Evolutionary conservation across 2,329 filamentous ascomycete genomes (phyloP).

Genomic region (Claviceps digitariae): DNA sequence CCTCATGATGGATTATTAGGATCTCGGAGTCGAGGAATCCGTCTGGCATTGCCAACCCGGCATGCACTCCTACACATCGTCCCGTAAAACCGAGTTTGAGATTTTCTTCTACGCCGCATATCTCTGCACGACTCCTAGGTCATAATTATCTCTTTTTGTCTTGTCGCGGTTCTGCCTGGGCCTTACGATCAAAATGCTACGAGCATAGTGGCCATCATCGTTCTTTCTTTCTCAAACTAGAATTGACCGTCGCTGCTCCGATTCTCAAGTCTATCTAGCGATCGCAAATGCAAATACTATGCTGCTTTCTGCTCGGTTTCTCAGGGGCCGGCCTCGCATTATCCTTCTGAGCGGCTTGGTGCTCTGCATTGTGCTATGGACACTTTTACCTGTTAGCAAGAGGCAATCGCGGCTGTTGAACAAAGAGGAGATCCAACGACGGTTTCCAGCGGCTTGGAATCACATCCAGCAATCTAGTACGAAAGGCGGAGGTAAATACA

Average conservation of each 20-base stretch:
- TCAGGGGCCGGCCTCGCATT: slow-evolving; percentile 4
- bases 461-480: slow-evolving; percentile 9
- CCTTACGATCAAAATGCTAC: not conserved
- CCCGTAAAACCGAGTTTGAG: not conserved
- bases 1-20: not conserved
- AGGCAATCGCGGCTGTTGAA: not conserved
- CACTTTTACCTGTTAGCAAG: not conserved
- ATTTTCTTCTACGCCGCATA: not conserved
- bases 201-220: not conserved
- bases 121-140: too few species aligned
- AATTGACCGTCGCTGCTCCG: not conserved
- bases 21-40: not conserved
- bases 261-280: not conserved
- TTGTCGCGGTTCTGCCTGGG: not conserved
- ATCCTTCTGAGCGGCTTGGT: not conserved
- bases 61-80: not conserved
- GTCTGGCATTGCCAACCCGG: not conserved
- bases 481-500: slow-evolving; percentile 9
- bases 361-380: slow-evolving; percentile 5
- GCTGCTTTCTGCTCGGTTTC: slow-evolving; percentile 4
- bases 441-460: slow-evolving; percentile 10
- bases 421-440: not conserved
- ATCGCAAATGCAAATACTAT: not conserved
- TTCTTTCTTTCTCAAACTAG: not conserved
- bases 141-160: not conserved